Base-by-base conservation (phyloP, 2,329 filamentous ascomycete genomes). In the Fusarium sp. region DNA sequence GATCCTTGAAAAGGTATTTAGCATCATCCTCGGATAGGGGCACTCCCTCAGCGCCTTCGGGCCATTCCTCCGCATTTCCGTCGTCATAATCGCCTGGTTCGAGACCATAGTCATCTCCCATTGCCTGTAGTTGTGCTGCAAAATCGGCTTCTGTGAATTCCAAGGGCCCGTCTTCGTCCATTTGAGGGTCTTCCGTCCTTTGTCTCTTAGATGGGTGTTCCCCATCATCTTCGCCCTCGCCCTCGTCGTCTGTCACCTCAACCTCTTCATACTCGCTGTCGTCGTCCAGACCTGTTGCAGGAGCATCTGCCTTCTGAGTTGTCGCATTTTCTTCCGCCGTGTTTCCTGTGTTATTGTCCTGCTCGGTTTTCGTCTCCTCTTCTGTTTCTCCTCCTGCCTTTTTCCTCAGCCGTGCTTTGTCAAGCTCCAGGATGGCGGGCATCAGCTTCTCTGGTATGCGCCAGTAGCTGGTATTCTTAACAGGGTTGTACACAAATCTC, bases 111-210 rank as follows among this genome's bases (percentile, higher is more conserved):
- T 93, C 90, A 71, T 92, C 87, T 56, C 92, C 93, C 93, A 98
- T 97, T 27, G 92, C 90, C 55, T 93, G 92, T 14, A 99, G 85
- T 76, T 99, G 96, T 77, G 91, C 94, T 37, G 93, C 94, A 73
- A 99, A 97, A 76, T 99, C 96, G 55, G 94, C 95, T 78, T 98
- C 96, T 59, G 92, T 93, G 75, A 97, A 97, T 74, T 98, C 95
- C 10, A 96, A 81, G 1, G 87, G 85, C 2, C 79, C 81, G 2
- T 82, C 66, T 83, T 86, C 43, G 83, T 72, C 84, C 71, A 63
- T 85, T 46, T 79, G 81, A 54, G 82, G 82, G n/a, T 90, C 89
- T 73, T 89, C 90, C 5, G 89, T 87, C 85, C 79, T 85, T 82
- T 73, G 87, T 83, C 69, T 94, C 90, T 82, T 97, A 87, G 46